phyloP scores from a whole-genome alignment of 352 stramenopile species.

The Globisporangium okanoganense region DNA sequence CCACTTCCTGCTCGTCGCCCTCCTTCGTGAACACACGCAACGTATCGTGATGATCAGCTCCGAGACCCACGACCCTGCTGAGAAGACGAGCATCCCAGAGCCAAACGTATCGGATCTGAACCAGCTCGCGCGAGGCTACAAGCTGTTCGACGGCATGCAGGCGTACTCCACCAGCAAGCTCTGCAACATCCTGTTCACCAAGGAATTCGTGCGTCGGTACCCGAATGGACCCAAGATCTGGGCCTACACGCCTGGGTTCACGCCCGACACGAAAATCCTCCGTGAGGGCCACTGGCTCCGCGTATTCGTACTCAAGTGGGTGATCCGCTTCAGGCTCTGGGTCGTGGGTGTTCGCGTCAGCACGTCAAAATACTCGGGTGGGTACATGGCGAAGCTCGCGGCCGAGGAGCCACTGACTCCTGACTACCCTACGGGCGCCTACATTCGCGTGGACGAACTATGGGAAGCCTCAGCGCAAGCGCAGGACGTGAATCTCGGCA shows the following conservation, averaged over 20 bases:
- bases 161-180: constrained; percentile 33
- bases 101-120: constrained; percentile 24
- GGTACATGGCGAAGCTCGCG: constrained; percentile 26
- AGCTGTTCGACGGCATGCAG: constrained; percentile 15
- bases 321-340: not conserved
- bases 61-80: constrained; percentile 26
- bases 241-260: constrained; percentile 25
- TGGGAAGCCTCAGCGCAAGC: constrained; percentile 19
- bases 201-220: constrained; percentile 24
- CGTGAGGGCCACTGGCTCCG: constrained; percentile 14
- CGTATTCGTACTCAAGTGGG: constrained; percentile 9
- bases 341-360: constrained; percentile 9
- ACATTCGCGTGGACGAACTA: constrained; percentile 23
- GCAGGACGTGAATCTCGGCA: constrained; percentile 16
- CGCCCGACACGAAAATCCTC: constrained; percentile 18
- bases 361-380: constrained; percentile 20
- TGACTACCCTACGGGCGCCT: constrained; percentile 17
- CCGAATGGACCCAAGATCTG: constrained; percentile 18
- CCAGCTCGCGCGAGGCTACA: constrained; percentile 18
- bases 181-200: constrained; percentile 23
- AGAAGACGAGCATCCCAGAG: constrained; percentile 12
- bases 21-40: constrained; percentile 20
- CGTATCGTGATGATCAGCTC: constrained; percentile 22
- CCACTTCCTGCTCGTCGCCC: constrained; percentile 31
- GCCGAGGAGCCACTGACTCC: constrained; percentile 9